Conservation (phyloP, 306 rosid species). For the Lathyrus oleraceus region DNA sequence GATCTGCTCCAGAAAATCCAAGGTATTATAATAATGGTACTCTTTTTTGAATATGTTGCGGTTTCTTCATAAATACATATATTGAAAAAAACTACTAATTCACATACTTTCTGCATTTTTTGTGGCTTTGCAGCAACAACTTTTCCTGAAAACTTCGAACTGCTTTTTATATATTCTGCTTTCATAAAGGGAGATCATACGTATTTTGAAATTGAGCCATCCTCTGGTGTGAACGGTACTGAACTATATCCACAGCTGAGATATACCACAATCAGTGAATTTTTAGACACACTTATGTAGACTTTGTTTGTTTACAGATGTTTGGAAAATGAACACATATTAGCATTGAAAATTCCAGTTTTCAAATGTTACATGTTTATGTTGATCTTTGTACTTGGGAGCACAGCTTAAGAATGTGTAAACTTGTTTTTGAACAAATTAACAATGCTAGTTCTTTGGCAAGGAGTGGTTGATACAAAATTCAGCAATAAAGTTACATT, state of each 20-base stretch:
- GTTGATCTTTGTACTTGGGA: background rate
- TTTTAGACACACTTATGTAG: conserved; percentile 57
- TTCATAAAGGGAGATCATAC: conserved; percentile 87
- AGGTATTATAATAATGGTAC: conserved; percentile 47
- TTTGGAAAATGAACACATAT: conserved; percentile 3
- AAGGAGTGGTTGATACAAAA: background rate
- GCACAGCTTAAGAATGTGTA: background rate
- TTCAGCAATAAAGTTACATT: background rate
- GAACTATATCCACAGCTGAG: conserved; percentile 64
- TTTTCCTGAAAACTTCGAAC: conserved; percentile 59
- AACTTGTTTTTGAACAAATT: conserved; percentile 6
- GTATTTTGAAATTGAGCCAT: conserved; percentile 57
- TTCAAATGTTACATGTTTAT: background rate
- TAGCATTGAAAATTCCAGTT: background rate
- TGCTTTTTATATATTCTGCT: conserved; percentile 72
- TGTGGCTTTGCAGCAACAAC: conserved; percentile 59
- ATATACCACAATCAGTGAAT: conserved; percentile 63
- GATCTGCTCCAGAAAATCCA: conserved; percentile 58
- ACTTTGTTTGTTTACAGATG: background rate
- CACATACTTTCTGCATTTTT: background rate
- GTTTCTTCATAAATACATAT: background rate
- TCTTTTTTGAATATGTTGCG: background rate
- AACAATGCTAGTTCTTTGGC: background rate
- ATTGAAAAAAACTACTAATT: background rate
- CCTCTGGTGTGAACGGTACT: conserved; percentile 61